These are phyloP conservation scores for Przewalskia tangutica DNA, from an alignment of 257 asterid species.

Conservation along the genomic window DNA sequence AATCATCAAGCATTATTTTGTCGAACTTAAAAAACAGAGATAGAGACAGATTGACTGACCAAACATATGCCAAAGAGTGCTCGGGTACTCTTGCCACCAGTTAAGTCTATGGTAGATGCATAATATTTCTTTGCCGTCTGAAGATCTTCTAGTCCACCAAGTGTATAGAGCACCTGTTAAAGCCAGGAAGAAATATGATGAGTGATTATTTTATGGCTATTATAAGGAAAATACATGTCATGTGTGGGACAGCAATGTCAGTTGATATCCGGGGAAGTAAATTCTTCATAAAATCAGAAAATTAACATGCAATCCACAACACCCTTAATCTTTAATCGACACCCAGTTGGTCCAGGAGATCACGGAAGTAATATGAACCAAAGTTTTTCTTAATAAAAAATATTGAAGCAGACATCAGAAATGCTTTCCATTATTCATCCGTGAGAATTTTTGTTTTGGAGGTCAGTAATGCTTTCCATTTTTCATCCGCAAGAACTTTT, in stretches of 20 bases:
- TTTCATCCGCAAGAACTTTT: not conserved
- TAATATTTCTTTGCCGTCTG: conserved; percentile 88
- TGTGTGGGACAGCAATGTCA: not conserved
- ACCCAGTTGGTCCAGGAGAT: not conserved
- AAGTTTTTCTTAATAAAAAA: not conserved
- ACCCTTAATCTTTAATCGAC: not conserved
- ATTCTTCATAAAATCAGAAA: not conserved
- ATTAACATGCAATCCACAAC: not conserved
- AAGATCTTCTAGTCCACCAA: conserved; percentile 91
- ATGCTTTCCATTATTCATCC: not conserved
- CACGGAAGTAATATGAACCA: not conserved
- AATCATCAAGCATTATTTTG: not conserved
- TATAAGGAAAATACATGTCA: not conserved
- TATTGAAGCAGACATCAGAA: not conserved
- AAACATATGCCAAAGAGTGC: conserved; percentile 95
- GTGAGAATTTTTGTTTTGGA: not conserved
- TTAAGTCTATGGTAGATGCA: conserved; percentile 81
- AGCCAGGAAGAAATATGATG: not conserved
- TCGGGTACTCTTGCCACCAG: conserved; percentile 87
- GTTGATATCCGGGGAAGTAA: not conserved
- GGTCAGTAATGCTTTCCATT: not conserved
- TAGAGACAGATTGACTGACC: conserved; percentile 38
- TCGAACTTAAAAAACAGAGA: not conserved
- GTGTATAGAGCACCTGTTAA: conserved; percentile 76
- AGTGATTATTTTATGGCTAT: not conserved